phyloP scores from a whole-genome alignment of 2,329 filamentous ascomycete species.

The Colletotrichum viniferum region DNA sequence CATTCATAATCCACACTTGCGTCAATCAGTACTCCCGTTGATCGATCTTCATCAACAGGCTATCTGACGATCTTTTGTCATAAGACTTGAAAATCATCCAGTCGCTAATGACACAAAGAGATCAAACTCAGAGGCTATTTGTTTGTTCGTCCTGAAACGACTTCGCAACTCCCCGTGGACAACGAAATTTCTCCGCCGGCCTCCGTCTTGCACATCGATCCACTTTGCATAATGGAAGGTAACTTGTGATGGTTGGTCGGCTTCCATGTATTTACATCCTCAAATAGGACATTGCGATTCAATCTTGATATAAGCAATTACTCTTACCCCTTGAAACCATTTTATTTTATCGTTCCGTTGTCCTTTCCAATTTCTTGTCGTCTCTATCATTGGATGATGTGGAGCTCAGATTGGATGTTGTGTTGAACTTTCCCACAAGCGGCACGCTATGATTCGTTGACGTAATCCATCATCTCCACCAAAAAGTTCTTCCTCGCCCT shows the following conservation, averaged over 20 bases:
- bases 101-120: background rate
- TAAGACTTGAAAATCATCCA: background rate
- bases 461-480: background rate
- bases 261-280: background rate
- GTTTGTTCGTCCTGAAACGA: background rate
- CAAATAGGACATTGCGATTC: background rate
- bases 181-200: background rate
- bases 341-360: fast-evolving
- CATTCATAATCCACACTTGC: background rate
- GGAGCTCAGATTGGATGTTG: background rate
- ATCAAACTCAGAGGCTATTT: background rate
- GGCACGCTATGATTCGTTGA: slow-evolving; percentile 9
- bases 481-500: background rate
- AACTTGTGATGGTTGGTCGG: background rate
- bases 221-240: background rate
- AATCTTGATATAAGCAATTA: fast-evolving
- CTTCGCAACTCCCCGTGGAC: background rate
- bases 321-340: fast-evolving
- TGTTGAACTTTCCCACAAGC: background rate
- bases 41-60: background rate
- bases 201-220: background rate
- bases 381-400: background rate
- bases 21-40: background rate
- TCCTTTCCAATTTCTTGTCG: background rate
- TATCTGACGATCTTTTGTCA: background rate